Conservation (phyloP, 441 rosid species). For the Brassica balearica region DNA sequence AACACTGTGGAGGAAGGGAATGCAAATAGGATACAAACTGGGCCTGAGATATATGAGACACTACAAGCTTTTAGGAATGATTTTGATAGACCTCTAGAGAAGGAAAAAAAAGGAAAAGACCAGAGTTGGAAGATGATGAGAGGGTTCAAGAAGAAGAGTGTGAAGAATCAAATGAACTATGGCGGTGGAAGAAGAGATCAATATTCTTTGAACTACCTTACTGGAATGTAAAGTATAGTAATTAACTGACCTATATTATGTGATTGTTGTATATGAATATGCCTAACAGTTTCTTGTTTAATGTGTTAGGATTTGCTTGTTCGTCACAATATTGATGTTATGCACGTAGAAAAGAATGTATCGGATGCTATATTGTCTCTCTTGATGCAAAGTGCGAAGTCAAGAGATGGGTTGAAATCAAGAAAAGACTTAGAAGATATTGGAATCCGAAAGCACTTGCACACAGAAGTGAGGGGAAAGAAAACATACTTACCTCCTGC, state of each 20-base stretch:
- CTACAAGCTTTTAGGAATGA: too few relatives aligned
- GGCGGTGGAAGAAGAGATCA: neutral
- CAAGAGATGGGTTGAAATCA: neutral
- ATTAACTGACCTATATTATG: neutral
- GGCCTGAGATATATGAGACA: too few relatives aligned
- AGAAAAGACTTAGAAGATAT: neutral
- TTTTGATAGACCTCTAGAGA: too few relatives aligned
- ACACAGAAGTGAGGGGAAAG: neutral
- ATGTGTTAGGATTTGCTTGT: neutral
- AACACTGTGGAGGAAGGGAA: too few relatives aligned
- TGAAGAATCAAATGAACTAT: too few relatives aligned
- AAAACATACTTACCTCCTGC: neutral
- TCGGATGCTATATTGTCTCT: neutral
- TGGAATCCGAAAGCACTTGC: neutral
- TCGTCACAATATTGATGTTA: neutral
- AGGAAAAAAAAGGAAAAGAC: too few relatives aligned
- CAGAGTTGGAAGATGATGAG: too few relatives aligned
- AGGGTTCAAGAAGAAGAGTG: too few relatives aligned
- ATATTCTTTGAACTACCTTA: neutral
- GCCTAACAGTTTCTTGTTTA: neutral
- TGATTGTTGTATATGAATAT: neutral
- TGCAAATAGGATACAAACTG: too few relatives aligned
- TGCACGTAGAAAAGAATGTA: neutral
- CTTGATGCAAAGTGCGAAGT: neutral
- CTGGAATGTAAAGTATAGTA: neutral